These are phyloP conservation scores for Rosa hybrid DNA, from an alignment of 331 rosid species.

Conservation along the genomic window DNA sequence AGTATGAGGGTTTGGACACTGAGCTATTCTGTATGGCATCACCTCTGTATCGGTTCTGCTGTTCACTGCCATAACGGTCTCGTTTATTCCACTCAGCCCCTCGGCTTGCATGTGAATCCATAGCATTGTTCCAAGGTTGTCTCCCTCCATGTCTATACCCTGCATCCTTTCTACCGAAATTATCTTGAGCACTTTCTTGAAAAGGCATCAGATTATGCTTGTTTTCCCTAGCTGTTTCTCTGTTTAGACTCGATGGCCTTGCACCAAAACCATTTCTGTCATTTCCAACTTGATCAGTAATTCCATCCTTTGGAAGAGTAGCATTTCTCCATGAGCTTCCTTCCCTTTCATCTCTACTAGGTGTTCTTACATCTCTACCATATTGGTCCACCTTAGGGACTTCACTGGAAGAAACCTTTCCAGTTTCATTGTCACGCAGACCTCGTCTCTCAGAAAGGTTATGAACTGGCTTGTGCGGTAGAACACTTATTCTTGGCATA, in stretches of 20 bases:
- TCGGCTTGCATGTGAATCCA: constrained; percentile 50
- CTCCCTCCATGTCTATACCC: constrained; percentile 69
- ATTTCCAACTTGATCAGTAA: constrained; percentile 41
- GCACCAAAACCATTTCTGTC: constrained; percentile 52
- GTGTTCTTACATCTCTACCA: constrained; percentile 47
- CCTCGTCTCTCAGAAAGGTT: constrained; percentile 58
- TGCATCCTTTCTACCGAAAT: constrained; percentile 56
- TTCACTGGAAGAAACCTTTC: constrained; percentile 66
- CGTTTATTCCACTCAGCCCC: constrained; percentile 45
- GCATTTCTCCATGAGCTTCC: constrained; percentile 66
- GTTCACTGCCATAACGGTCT: constrained; percentile 55
- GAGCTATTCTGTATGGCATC: constrained; percentile 51
- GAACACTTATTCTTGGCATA: constrained; percentile 67
- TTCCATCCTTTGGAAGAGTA: constrained; percentile 52
- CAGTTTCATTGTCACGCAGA: constrained; percentile 73
- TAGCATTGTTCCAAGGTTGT: constrained; percentile 59
- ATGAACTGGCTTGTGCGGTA: constrained; percentile 61
- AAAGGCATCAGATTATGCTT: constrained; percentile 43
- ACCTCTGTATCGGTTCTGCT: constrained; percentile 50
- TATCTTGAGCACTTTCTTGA: constrained; percentile 51
- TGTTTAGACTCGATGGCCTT: constrained; percentile 43
- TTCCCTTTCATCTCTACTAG: constrained; percentile 68
- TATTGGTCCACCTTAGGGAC: constrained; percentile 60
- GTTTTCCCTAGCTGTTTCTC: constrained; percentile 53
- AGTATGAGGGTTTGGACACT: constrained; percentile 51